Conservation (phyloP, 1,284 basidiomycete genomes). For the Anthracocystis walkeri region DNA sequence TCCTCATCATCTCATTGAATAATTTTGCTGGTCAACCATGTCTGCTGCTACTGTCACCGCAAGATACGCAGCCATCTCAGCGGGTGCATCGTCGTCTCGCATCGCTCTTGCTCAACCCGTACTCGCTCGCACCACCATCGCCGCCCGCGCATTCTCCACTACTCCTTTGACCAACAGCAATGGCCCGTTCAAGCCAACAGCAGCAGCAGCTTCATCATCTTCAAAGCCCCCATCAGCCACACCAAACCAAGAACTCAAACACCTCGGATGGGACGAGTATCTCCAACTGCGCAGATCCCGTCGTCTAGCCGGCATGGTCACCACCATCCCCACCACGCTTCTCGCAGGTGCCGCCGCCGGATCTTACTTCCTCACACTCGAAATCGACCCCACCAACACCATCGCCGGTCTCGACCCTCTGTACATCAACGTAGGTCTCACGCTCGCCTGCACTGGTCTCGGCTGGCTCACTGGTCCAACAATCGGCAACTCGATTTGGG, state of each 20-base stretch:
- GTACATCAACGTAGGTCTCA: constrained; percentile 61
- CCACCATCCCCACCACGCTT: constrained; percentile 63
- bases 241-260: constrained; percentile 1
- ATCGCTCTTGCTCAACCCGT: constrained; percentile 25
- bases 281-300: constrained; percentile 59
- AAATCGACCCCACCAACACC: constrained; percentile 60
- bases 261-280: constrained; percentile 52
- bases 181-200: constrained; percentile 17
- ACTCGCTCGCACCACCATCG: constrained; percentile 7
- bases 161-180: constrained; percentile 9
- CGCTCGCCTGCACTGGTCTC: constrained; percentile 59
- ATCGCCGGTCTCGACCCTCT: constrained; percentile 64
- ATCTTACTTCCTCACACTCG: constrained; percentile 61
- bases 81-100: constrained; percentile 32
- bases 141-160: constrained; percentile 19
- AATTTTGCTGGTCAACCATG: constrained; percentile 11
- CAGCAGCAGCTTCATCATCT: constrained; percentile 8
- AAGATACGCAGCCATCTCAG: constrained; percentile 23
- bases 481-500: constrained; percentile 59
- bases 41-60: constrained; percentile 27
- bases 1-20: neutral
- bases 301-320: constrained; percentile 59
- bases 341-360: constrained; percentile 57
- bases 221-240: constrained; percentile 15
- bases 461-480: constrained; percentile 66